Percentiles rank a stretch among this genome's conserved stretches.
phyloP scores from a whole-genome alignment of 306 rosid genomes.

The Cicer yamashitae region DNA sequence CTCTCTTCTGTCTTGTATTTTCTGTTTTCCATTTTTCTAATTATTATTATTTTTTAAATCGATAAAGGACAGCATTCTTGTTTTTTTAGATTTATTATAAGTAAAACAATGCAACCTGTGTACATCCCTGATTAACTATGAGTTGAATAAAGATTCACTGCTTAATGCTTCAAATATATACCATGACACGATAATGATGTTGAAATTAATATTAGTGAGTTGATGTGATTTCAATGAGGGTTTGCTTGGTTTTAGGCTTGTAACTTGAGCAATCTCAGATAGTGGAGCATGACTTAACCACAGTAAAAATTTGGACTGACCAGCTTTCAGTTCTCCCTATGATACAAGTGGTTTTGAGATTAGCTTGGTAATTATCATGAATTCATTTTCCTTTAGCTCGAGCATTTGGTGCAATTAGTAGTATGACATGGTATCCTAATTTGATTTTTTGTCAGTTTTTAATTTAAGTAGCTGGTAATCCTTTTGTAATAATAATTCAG shows the following conservation, averaged over 20 bases:
- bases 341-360: constrained; percentile 26
- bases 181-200: constrained; percentile 4
- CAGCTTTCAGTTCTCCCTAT: constrained; percentile 12
- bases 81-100: constrained; percentile 34
- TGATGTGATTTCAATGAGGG: constrained; percentile 25
- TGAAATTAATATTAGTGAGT: constrained; percentile 17
- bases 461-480: constrained; percentile 20
- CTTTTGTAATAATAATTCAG: constrained; percentile 22
- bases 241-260: constrained; percentile 41
- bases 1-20: constrained; percentile 38
- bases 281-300: constrained; percentile 31
- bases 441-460: constrained; percentile 24
- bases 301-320: constrained; percentile 8
- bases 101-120: constrained; percentile 30
- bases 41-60: constrained; percentile 6
- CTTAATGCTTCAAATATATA: constrained; percentile 31
- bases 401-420: constrained; percentile 11
- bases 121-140: constrained; percentile 9
- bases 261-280: constrained; percentile 20
- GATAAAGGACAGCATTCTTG: constrained; percentile 16
- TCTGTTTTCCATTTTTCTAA: constrained; percentile 3
- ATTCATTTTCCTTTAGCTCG: constrained; percentile 28
- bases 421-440: constrained; percentile 29
- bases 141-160: constrained; percentile 6
- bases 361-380: constrained; percentile 25